These are phyloP conservation scores for Heteromeles arbutifolia DNA, from an alignment of 306 rosid genomes.

Conservation along the genomic window DNA sequence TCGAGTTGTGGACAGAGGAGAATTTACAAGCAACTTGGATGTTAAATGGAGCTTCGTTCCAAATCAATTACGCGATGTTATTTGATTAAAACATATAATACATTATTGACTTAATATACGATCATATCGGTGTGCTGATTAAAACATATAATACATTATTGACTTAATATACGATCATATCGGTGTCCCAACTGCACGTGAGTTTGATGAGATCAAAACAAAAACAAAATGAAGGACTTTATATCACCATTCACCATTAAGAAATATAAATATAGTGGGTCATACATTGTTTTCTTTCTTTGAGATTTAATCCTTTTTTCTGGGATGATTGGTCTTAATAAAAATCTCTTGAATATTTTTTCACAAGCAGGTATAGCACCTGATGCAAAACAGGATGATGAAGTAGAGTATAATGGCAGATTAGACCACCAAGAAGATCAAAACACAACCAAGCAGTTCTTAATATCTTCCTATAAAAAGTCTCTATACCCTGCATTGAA, in stretches of 20 bases:
- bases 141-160: no score
- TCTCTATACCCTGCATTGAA: slow-evolving; percentile 58
- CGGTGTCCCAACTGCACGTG: background rate
- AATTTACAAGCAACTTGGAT: background rate
- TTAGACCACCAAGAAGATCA: slow-evolving; percentile 55
- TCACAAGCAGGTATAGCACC: slow-evolving; percentile 53
- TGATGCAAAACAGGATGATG: slow-evolving; percentile 59
- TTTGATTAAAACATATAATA: no score
- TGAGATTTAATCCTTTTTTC: background rate
- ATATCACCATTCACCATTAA: background rate
- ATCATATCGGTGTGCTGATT: no score
- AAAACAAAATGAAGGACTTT: background rate
- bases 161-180: no score
- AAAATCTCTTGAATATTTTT: background rate
- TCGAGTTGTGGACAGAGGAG: background rate
- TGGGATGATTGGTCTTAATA: background rate
- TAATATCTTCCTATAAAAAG: slow-evolving; percentile 63
- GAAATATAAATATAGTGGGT: background rate
- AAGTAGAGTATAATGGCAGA: slow-evolving; percentile 30
- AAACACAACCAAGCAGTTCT: slow-evolving; percentile 54
- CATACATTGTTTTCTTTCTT: background rate
- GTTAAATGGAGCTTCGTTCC: no score
- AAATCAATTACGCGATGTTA: no score
- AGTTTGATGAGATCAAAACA: background rate
- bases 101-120: no score